phyloP scores from a whole-genome alignment of 306 rosid species.

The Cicer judaicum region DNA sequence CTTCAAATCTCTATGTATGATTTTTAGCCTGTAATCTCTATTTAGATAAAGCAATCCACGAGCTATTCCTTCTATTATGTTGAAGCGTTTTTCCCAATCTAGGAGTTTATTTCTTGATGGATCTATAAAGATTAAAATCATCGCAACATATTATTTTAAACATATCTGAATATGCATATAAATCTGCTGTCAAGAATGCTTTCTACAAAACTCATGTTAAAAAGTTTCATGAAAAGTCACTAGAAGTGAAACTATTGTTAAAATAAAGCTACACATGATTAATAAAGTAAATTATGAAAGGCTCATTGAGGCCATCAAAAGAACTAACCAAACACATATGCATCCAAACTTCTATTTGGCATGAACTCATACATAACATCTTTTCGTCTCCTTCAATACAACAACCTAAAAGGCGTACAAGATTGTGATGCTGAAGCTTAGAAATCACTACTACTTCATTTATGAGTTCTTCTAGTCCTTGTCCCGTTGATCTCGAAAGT shows the following conservation, averaged over 20 bases:
- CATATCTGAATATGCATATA: not conserved
- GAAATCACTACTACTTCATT: too few relatives aligned
- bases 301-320: not conserved
- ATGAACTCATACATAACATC: too few relatives aligned
- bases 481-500: too few relatives aligned
- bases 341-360: too few relatives aligned
- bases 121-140: conserved; percentile 17
- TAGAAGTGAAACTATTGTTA: not conserved
- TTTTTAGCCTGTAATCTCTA: conserved; percentile 42
- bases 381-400: too few relatives aligned
- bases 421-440: too few relatives aligned
- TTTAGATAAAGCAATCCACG: conserved; percentile 45
- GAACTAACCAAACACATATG: conserved; percentile 47
- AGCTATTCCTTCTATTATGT: conserved; percentile 44
- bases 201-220: not conserved
- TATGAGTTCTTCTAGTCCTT: too few relatives aligned
- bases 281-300: not conserved
- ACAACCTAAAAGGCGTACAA: too few relatives aligned
- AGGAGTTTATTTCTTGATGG: conserved; percentile 8
- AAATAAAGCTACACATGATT: too few relatives aligned
- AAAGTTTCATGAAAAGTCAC: not conserved
- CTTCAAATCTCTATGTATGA: conserved; percentile 46
- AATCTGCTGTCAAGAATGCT: not conserved
- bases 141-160: not conserved
- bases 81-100: conserved; percentile 37